Conservation (phyloP, 495 filamentous ascomycete genomes). For the Copromyces sp. region DNA sequence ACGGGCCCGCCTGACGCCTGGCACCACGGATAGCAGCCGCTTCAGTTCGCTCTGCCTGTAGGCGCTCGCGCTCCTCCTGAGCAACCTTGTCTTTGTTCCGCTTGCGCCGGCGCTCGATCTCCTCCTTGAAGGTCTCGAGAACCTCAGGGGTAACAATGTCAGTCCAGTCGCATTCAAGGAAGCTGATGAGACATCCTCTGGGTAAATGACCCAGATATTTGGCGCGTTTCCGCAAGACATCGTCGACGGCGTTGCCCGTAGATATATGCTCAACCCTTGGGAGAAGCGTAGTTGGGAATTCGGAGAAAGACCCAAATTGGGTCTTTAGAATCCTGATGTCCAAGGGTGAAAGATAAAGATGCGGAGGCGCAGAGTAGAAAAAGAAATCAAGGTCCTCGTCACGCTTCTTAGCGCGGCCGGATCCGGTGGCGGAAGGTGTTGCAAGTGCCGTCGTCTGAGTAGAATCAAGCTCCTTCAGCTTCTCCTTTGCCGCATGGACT, state of each 20-base stretch:
- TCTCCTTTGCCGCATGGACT: conserved; percentile 63
- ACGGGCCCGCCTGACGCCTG: conserved; percentile 29
- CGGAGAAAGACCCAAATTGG: conserved; percentile 72
- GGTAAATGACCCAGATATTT: conserved; percentile 91
- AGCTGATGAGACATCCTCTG: conserved; percentile 84
- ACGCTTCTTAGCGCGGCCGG: conserved; percentile 9
- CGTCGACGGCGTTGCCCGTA: conserved; percentile 83
- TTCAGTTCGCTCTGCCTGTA: conserved; percentile 78
- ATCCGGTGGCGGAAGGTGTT: neutral
- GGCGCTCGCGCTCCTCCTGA: conserved; percentile 80
- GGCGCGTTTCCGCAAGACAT: conserved; percentile 72
- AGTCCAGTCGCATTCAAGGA: conserved; percentile 95
- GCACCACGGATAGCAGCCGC: conserved; percentile 36
- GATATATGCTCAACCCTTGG: conserved; percentile 88
- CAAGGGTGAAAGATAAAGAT: conserved; percentile 86
- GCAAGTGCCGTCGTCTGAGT: conserved; percentile 5
- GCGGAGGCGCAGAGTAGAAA: conserved; percentile 84
- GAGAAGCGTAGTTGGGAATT: conserved; percentile 81
- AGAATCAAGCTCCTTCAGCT: conserved; percentile 34
- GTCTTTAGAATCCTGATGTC: conserved; percentile 93
- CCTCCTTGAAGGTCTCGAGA: conserved; percentile 58
- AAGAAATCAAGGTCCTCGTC: conserved; percentile 45
- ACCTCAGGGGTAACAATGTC: conserved; percentile 73
- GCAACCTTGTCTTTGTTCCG: conserved; percentile 77
- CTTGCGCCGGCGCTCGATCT: conserved; percentile 71